Base-by-base conservation (phyloP, 2,329 filamentous ascomycete genomes). In the Venturia carpophila region DNA sequence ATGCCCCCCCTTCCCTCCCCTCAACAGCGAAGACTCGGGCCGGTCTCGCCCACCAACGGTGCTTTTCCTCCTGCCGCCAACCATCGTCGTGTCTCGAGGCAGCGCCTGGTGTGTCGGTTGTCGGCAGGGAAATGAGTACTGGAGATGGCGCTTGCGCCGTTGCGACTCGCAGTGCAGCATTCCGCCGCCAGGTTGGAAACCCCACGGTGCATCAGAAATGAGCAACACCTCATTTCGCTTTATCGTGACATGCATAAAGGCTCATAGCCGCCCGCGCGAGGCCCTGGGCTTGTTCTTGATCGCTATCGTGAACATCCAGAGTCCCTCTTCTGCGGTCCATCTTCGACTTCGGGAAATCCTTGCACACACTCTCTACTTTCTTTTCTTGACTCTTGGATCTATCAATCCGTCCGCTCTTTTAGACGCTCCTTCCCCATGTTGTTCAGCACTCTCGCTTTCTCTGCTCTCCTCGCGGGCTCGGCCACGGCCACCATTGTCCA, bases 341-440 rank as follows among this genome's bases (percentile, higher is more conserved):
- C 21, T n/a, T n/a, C n/a, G n/a, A n/a, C n/a, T n/a, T n/a, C n/a
- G n/a, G n/a, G n/a, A n/a, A n/a, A 19, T 21, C 37, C 34, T 39
- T 47, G 49, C 49, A 30, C 49, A 30, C 34, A 9, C 15, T 43
- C 30, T 24, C 49, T 15, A 15, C 41, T 52, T 60, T 49, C 15
- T 24, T 64, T 58, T n/a, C 37, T 39, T 27, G 15, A 34, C 39
- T 43, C 24, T 56, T 47, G 63, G 52, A 56, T 64, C 43, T 42
- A 41, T 27, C 21, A 58, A 37, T 64, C 63, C 63, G 63, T 64
- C 52, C 63, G 43, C 41, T 64, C 63, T 3, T 64, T 64, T 49
- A 39, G 42, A 45, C 30, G 11, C 34, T 64, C 63, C 6, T 27
- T 64, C 63, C 41, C 43, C 30, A 65, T 65, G 64, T n/a, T 43